Evolutionary conservation across 2,329 filamentous ascomycete species (phyloP).

Genomic region (Teratosphaeria pseudoeucalypti): DNA sequence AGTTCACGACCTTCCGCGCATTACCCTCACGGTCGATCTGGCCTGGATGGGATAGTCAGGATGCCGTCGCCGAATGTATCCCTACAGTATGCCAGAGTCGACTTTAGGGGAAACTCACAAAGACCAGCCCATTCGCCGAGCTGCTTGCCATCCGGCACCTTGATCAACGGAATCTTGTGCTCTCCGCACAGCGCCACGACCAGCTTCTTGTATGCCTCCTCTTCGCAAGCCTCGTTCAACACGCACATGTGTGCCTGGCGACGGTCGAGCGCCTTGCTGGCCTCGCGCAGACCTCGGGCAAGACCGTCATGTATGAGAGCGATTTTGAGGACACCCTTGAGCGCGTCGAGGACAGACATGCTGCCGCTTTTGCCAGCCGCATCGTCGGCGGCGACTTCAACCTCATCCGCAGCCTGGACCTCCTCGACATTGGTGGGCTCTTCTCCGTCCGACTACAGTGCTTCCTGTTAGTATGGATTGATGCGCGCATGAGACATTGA

Average conservation of each 20-base stretch:
- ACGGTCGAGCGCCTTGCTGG: constrained; percentile 95
- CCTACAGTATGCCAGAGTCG: neutral
- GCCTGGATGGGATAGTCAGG: constrained; percentile 43
- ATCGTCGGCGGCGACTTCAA: constrained; percentile 90
- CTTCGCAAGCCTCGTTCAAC: constrained; percentile 98
- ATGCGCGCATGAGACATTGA: neutral
- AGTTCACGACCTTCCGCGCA: constrained; percentile 99
- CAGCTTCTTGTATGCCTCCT: constrained; percentile 99
- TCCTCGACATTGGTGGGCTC: constrained; percentile 71
- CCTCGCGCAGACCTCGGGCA: constrained; percentile 94
- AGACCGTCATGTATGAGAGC: constrained; percentile 99
- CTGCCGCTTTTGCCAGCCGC: constrained; percentile 62
- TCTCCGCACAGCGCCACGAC: constrained; percentile 97
- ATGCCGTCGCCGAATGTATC: neutral
- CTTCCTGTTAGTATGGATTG: neutral
- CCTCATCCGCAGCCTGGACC: constrained; percentile 68
- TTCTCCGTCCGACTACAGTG: constrained; percentile 95
- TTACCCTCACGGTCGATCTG: constrained; percentile 99
- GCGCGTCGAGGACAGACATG: constrained; percentile 95
- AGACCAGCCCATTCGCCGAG: constrained; percentile 99
- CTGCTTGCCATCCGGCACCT: constrained; percentile 99
- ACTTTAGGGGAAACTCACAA: constrained; percentile 57
- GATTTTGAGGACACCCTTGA: constrained; percentile 98
- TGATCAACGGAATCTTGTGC: constrained; percentile 99
- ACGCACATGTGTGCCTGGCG: constrained; percentile 99